Base-by-base conservation (phyloP, 2,329 filamentous ascomycete species). In the Huntiella moniliformis region DNA sequence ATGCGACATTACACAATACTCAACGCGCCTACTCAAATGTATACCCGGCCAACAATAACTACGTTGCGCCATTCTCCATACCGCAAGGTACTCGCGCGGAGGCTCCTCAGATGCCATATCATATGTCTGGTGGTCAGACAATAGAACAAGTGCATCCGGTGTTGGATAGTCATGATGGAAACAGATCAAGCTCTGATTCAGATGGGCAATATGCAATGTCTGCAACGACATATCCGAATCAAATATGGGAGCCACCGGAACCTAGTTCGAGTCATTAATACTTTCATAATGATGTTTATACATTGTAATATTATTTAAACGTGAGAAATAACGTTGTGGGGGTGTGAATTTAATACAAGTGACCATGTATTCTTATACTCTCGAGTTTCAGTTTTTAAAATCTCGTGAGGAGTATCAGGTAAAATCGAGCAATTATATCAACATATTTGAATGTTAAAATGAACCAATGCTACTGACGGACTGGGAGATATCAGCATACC, bases 141-240 rank as follows among this genome's bases (percentile, higher is more conserved):
- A 10, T 8, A 37, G 16, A 37, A 13, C 34, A 11, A 5, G 28
- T 10, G 17, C 13, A n/a, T 37, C 34, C 17, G 15, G 12, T n/a
- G 6, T 13, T 37, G 34, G 16, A 11, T 22, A 18, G 4, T 13
- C 15, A 18, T 36, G 17, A 22, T 16, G 7, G 11, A 33, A 28
- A 8, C n/a, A 10, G 13, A n/a, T 18, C 11, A 13, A 34, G 16
- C 13, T 13, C n/a, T 11, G 32, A 17, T 3, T 16, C 3, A n/a
- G 37, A 45, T 5, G 37, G 40, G 12, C 17, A 44, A 13, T 36
- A 36, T 7, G 22, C 16, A 10, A 48, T 48, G 46, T 41, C 42
- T 12, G 46, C 46, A 13, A 48, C 46, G 11, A 17, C 46, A 10
- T 48, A 48, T 18, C 46, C 46, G 5, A 42, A 42, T 4, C 46